phyloP scores from a whole-genome alignment of 768 basidiomycete species.

The Arthromyces matolae region DNA sequence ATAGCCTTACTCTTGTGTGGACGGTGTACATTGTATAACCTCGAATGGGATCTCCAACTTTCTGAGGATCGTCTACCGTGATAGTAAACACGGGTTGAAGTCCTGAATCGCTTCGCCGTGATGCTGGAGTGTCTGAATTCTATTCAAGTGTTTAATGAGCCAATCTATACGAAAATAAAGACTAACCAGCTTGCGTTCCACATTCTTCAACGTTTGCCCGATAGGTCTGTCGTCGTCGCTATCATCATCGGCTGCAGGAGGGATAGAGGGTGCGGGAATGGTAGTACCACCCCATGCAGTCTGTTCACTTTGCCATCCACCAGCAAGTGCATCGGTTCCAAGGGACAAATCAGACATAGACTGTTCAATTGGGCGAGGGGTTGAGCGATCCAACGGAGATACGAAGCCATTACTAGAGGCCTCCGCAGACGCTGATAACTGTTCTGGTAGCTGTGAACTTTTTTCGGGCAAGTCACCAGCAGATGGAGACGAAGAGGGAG shows the following conservation, averaged over 20 bases:
- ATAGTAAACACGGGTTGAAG: constrained; percentile 76
- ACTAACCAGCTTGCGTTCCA: constrained; percentile 27
- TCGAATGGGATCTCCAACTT: constrained; percentile 93
- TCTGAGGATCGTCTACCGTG: constrained; percentile 94
- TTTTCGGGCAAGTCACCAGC: constrained; percentile 15
- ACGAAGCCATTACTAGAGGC: constrained; percentile 25
- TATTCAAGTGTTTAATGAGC: constrained; percentile 2
- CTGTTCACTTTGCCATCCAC: constrained; percentile 53
- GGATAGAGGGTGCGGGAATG: not conserved
- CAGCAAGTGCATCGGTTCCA: constrained; percentile 31
- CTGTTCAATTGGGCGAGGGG: constrained; percentile 24
- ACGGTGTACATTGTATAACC: constrained; percentile 97
- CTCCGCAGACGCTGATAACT: constrained; percentile 26
- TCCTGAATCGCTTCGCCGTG: constrained; percentile 37
- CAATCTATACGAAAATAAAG: too few species aligned
- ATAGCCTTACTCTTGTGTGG: constrained; percentile 77
- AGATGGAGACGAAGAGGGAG: constrained; percentile 18
- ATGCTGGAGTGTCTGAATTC: constrained; percentile 11
- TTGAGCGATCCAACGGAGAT: constrained; percentile 33
- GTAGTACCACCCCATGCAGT: constrained; percentile 32
- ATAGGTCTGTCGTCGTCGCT: constrained; percentile 70
- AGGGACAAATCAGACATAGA: constrained; percentile 37
- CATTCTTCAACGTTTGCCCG: constrained; percentile 40
- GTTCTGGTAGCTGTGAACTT: constrained; percentile 15
- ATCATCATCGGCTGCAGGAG: constrained; percentile 43